Percentiles rank a stretch among this genome's conserved stretches.
Conservation (phyloP, 148 eudicot genomes). For the Chenopodium berlandieri region DNA sequence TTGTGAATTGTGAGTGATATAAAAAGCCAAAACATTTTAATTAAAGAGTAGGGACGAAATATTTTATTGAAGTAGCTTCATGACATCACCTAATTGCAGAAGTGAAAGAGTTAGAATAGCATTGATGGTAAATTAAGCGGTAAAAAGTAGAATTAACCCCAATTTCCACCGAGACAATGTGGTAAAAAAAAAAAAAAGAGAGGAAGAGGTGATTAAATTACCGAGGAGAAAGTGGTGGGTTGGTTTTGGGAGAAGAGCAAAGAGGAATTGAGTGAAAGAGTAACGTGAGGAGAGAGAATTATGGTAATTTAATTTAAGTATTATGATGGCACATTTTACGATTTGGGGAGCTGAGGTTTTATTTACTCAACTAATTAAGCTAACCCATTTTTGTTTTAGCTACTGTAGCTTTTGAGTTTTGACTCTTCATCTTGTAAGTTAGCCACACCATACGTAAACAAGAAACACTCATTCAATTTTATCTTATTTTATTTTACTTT, state of each 20-base stretch:
- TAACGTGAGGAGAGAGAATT: slow-evolving; percentile 48
- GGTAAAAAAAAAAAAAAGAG: slow-evolving; percentile 14
- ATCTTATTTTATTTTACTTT: too few relatives aligned
- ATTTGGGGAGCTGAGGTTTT: slow-evolving; percentile 28
- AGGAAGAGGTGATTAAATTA: slow-evolving; percentile 20
- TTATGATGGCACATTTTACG: slow-evolving; percentile 35
- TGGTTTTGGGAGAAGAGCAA: slow-evolving; percentile 37
- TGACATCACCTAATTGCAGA: too few relatives aligned
- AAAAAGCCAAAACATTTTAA: too few relatives aligned
- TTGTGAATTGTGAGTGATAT: too few relatives aligned
- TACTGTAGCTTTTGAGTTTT: neutral
- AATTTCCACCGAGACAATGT: slow-evolving; percentile 1
- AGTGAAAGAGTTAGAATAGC: too few relatives aligned
- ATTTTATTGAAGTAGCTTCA: too few relatives aligned
- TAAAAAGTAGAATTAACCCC: neutral
- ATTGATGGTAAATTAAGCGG: neutral
- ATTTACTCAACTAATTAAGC: neutral
- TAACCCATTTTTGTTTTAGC: slow-evolving; percentile 1
- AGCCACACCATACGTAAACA: slow-evolving; percentile 3
- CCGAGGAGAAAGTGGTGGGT: slow-evolving; percentile 60
- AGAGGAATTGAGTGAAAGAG: slow-evolving; percentile 27
- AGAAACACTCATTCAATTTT: neutral
- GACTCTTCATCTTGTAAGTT: slow-evolving; percentile 17
- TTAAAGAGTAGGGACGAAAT: too few relatives aligned
- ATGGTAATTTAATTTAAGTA: neutral